Conservation (phyloP, 352 stramenopile species). For the Phytophthora multivora region DNA sequence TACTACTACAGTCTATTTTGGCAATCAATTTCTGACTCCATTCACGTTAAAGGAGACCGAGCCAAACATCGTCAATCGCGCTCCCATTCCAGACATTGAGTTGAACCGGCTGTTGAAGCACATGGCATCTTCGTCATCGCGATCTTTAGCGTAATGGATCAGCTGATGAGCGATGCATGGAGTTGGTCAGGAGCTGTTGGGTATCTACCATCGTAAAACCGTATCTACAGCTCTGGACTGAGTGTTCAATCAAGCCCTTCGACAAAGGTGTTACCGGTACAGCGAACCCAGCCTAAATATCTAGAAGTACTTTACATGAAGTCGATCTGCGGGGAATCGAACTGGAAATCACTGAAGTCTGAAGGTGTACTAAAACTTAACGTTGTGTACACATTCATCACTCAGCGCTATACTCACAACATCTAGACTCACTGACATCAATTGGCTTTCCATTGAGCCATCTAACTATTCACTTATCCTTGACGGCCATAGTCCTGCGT, state of each 20-base stretch:
- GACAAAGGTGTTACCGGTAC: neutral
- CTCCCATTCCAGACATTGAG: conserved; percentile 10
- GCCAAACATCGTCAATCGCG: conserved; percentile 11
- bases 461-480: neutral
- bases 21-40: neutral
- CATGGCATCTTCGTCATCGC: conserved; percentile 23
- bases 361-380: neutral
- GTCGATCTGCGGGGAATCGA: neutral
- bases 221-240: neutral
- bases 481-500: conserved; percentile 41
- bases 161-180: too few relatives aligned
- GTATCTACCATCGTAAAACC: conserved; percentile 2
- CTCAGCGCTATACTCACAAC: neutral
- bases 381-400: neutral
- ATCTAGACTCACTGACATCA: neutral
- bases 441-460: conserved; percentile 10
- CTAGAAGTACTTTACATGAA: conserved; percentile 8
- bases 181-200: neutral
- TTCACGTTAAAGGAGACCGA: conserved; percentile 13
- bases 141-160: conserved; percentile 21
- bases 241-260: too few relatives aligned
- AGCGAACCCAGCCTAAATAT: conserved; percentile 1
- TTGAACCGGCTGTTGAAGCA: conserved; percentile 29
- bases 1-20: neutral
- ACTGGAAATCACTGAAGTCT: neutral